Percentiles rank a stretch among this genome's conserved stretches.
These are phyloP conservation scores for Trichoderma brevicompactum DNA, from an alignment of 2,329 filamentous ascomycete species.

Conservation along the genomic window DNA sequence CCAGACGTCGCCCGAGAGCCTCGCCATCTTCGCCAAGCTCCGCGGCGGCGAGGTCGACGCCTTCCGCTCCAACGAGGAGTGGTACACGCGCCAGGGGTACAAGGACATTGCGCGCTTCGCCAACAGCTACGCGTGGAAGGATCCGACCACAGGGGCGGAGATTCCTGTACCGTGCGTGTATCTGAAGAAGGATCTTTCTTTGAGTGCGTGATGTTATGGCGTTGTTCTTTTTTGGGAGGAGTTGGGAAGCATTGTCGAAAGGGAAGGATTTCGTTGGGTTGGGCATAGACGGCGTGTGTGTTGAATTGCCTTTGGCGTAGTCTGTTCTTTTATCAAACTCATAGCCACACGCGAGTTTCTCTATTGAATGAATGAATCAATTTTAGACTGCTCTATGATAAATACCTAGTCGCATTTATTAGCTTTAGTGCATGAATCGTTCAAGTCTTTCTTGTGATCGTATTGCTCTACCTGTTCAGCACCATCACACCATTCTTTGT, in stretches of 20 bases:
- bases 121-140: constrained; percentile 32
- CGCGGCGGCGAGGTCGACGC: constrained; percentile 37
- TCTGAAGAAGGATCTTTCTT: constrained; percentile 35
- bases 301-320: too few relatives aligned
- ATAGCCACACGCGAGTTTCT: too few relatives aligned
- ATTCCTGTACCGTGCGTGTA: constrained; percentile 32
- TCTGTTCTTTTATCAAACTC: too few relatives aligned
- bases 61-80: constrained; percentile 38
- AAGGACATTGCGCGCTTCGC: constrained; percentile 29
- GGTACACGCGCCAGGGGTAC: constrained; percentile 41
- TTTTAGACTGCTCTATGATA: too few relatives aligned
- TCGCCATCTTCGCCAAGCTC: constrained; percentile 37
- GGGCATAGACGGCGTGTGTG: too few relatives aligned
- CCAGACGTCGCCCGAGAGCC: constrained; percentile 36
- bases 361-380: too few relatives aligned
- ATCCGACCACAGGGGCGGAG: constrained; percentile 29
- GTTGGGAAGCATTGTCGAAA: neutral
- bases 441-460: neutral
- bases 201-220: neutral
- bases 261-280: too few relatives aligned
- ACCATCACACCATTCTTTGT: neutral
- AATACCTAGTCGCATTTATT: too few relatives aligned
- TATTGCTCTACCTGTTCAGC: neutral
- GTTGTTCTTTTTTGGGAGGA: neutral
- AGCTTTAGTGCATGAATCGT: too few relatives aligned